Percentiles rank a stretch among this genome's conserved stretches.
Conservation (phyloP, 768 basidiomycete genomes). For the Glaciozyma antarctica region DNA sequence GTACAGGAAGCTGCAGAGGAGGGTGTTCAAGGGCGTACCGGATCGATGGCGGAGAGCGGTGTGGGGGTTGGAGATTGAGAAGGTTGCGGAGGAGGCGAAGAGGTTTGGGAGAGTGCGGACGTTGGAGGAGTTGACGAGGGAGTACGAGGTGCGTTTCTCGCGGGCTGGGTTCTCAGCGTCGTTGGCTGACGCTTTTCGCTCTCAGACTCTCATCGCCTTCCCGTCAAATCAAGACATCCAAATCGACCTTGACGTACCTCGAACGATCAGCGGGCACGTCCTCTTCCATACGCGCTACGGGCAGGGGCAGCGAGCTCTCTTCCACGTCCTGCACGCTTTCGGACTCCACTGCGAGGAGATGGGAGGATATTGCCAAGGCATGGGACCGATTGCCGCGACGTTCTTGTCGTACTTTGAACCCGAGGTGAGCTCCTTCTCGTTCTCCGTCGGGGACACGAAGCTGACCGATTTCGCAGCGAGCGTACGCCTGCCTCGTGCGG, state of each 20-base stretch:
- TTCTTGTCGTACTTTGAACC: slow-evolving; percentile 88
- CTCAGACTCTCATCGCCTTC: slow-evolving; percentile 55
- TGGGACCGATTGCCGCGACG: slow-evolving; percentile 91
- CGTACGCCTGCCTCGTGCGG: slow-evolving; percentile 72
- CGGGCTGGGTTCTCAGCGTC: background rate
- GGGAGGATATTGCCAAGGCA: slow-evolving; percentile 93
- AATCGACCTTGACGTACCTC: slow-evolving; percentile 93
- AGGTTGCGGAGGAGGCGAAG: slow-evolving; percentile 12
- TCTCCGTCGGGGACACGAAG: background rate
- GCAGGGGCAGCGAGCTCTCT: slow-evolving; percentile 85
- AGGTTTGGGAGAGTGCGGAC: background rate
- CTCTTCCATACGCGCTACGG: slow-evolving; percentile 94
- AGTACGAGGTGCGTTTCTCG: slow-evolving; percentile 8
- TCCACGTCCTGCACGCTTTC: slow-evolving; percentile 85
- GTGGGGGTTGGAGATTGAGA: slow-evolving; percentile 50
- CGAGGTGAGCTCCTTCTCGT: slow-evolving; percentile 45
- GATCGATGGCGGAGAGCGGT: slow-evolving; percentile 89
- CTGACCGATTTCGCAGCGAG: slow-evolving; percentile 43
- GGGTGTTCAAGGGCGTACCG: slow-evolving; percentile 91
- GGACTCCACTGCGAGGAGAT: slow-evolving; percentile 62
- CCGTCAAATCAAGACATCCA: slow-evolving; percentile 88
- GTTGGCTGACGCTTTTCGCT: background rate
- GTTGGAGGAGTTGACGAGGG: slow-evolving; percentile 8
- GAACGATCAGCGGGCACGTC: slow-evolving; percentile 89
- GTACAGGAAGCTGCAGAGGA: slow-evolving; percentile 44